Evolutionary conservation across 768 basidiomycete species (phyloP).

Genomic region (Pleurotus tuoliensis): DNA sequence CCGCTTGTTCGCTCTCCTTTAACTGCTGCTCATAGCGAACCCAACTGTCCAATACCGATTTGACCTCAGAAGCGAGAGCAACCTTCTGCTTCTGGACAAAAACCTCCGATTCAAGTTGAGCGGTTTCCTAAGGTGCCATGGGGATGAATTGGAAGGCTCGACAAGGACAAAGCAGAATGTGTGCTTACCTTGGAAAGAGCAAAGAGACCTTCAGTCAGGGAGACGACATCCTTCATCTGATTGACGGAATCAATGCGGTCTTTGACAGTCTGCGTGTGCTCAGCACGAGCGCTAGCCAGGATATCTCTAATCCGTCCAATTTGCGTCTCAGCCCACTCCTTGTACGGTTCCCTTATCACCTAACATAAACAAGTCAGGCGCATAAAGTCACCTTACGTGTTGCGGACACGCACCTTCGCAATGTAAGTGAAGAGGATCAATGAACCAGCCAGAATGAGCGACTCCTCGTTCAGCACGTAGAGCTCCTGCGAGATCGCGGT

Average conservation of each 20-base stretch:
- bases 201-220: constrained; percentile 87
- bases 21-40: constrained; percentile 95
- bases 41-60: constrained; percentile 95
- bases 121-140: constrained; percentile 67
- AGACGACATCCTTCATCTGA: constrained; percentile 94
- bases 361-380: constrained; percentile 26
- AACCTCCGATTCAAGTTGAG: constrained; percentile 81
- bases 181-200: constrained; percentile 77
- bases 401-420: constrained; percentile 57
- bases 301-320: constrained; percentile 80
- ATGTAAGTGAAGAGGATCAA: constrained; percentile 80
- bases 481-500: constrained; percentile 96
- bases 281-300: constrained; percentile 75
- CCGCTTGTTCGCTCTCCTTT: constrained; percentile 94
- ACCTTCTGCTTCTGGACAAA: constrained; percentile 91
- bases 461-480: constrained; percentile 97
- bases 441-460: constrained; percentile 81
- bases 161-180: neutral
- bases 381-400: neutral
- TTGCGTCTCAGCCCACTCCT: constrained; percentile 87
- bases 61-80: constrained; percentile 83
- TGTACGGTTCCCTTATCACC: constrained; percentile 84
- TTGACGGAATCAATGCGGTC: constrained; percentile 88
- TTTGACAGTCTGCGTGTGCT: constrained; percentile 92
- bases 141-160: neutral